These are phyloP conservation scores for Stephanodiscus triporus DNA, from an alignment of 108 stramenopile species.

Conservation along the genomic window DNA sequence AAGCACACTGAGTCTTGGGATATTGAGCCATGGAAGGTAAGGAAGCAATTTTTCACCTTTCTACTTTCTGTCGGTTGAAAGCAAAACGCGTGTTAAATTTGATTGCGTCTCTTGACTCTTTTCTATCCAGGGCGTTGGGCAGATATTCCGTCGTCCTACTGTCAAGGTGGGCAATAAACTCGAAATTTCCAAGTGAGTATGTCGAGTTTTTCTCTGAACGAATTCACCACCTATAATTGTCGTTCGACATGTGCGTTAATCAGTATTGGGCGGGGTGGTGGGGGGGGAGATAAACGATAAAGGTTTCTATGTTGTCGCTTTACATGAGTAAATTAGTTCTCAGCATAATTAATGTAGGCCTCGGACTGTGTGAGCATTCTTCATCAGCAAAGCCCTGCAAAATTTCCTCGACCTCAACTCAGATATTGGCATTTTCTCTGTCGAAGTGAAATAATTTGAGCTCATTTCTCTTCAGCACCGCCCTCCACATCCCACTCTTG, in stretches of 20 bases:
- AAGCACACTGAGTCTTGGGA: constrained; percentile 82
- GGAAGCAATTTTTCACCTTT: constrained; percentile 1
- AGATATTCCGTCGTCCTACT: constrained; percentile 81
- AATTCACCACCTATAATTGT: background rate
- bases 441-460: background rate
- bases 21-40: constrained; percentile 74
- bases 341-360: background rate
- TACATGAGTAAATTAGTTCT: background rate
- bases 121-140: constrained; percentile 62
- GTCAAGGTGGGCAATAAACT: constrained; percentile 34
- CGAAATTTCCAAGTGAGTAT: background rate
- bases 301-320: background rate
- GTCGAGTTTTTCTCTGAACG: background rate
- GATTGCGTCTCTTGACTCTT: background rate
- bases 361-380: constrained; percentile 1
- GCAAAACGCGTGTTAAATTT: background rate
- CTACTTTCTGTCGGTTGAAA: background rate
- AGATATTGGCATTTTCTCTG: background rate
- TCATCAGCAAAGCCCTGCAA: too few relatives aligned
- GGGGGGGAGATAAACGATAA: background rate
- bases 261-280: background rate
- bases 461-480: constrained; percentile 19
- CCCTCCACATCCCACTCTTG: constrained; percentile 45
- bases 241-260: background rate
- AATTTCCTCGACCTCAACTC: too few relatives aligned